A percentile compares a stretch with the other conserved stretches of the same genome.
Conservation (phyloP, 1,284 basidiomycete genomes). For the Ceratobasidium papillatum region DNA sequence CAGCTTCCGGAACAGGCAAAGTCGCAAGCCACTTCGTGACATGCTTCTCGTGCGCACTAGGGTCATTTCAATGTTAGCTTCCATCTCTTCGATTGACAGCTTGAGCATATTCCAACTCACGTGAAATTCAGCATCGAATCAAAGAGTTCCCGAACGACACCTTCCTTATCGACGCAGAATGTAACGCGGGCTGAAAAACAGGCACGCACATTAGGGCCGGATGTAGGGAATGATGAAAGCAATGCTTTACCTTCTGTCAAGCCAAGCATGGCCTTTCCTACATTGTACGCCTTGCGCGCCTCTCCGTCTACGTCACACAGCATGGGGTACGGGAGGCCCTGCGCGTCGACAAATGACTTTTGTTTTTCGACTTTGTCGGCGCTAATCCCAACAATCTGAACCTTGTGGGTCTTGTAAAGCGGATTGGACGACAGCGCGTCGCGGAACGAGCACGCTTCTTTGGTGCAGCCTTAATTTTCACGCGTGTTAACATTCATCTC, state of each 20-base stretch:
- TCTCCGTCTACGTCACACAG: constrained; percentile 72
- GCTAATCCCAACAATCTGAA: constrained; percentile 75
- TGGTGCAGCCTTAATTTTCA: constrained; percentile 68
- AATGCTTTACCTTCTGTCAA: constrained; percentile 57
- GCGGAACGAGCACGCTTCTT: constrained; percentile 79
- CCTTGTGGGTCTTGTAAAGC: constrained; percentile 69
- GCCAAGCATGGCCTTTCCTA: constrained; percentile 72
- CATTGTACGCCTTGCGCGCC: constrained; percentile 68
- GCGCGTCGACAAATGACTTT: constrained; percentile 73
- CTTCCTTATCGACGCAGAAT: constrained; percentile 76
- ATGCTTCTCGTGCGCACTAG: constrained; percentile 36
- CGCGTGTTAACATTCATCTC: background rate
- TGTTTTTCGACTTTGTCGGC: constrained; percentile 74
- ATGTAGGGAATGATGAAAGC: background rate
- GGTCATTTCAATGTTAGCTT: background rate
- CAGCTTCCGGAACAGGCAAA: constrained; percentile 3
- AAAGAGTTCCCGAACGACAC: constrained; percentile 65
- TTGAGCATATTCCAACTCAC: background rate
- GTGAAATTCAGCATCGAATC: constrained; percentile 67
- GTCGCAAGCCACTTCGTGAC: constrained; percentile 29
- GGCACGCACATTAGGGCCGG: background rate
- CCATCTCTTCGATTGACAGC: background rate
- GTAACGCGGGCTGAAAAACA: constrained; percentile 64
- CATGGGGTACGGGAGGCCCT: constrained; percentile 78
- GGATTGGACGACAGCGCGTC: constrained; percentile 74